Evolutionary conservation across 805 yeast genomes (phyloP), one percentile per base, ranked within the genome.

Genomic region (Zygotorulaspora chibaensis): DNA sequence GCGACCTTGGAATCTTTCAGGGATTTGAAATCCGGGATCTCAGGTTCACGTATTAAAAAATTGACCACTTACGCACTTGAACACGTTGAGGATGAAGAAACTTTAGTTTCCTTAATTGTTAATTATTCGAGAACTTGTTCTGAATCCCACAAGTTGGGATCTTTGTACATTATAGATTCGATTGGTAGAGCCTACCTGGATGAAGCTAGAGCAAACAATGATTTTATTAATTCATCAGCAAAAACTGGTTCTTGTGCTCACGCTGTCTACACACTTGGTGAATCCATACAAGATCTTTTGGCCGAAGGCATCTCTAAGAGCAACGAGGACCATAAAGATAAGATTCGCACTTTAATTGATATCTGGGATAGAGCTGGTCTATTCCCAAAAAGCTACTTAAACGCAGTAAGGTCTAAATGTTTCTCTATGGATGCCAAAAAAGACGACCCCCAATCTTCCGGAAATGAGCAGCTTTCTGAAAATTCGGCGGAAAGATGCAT

Each of bases 21-120:
- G 52, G 72, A 76, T 5, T 68, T 84, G 57, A 84, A 83, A 67
- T 79, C 96, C 12, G 98, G 99, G 50, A 93, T 91, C 43, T 89
- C 97, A 25, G 98, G 98, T 36, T 81, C 96, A 45, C 88, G 96
- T 71, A 93, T 91, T 67, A 87, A 87, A 66, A 82, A 82, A 60
- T 72, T 90, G 62, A 86, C 91, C 38, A 84, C 86, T 46, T 65
- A 86, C 51, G 95, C 96, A 46, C 73, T 83, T 50, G 77, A 76
- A 54, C 79, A 88, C 65, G 84, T 84, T 46, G 67, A 61, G 49
- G 70, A 51, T 46, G 66, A 57, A 50, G 63, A 61, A 39, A 43
- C 48, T 40, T 38, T 63, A 34, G 56, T 62, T 40, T 47, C 60
- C 38, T 40, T 48, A 47, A 53, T 66, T 25, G 56, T 65, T 42